Percentiles rank a stretch among this genome's conserved stretches.
Evolutionary conservation across 495 filamentous ascomycete genomes (phyloP).

Genomic region (Tuber indicum): DNA sequence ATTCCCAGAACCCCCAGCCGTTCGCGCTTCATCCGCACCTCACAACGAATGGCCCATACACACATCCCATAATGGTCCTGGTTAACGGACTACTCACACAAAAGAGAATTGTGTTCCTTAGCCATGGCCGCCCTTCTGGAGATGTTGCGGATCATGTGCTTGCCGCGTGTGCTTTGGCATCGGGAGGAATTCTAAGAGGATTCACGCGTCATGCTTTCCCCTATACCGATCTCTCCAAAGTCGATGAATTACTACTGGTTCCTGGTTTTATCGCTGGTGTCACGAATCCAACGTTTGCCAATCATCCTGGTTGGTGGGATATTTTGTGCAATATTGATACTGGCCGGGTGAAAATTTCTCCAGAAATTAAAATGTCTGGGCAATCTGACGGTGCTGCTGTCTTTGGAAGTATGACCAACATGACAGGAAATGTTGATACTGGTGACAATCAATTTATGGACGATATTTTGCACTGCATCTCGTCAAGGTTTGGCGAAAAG

Average conservation of each 20-base stretch:
- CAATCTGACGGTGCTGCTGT: conserved; percentile 29
- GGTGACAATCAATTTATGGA: conserved; percentile 89
- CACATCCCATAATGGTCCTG: conserved; percentile 71
- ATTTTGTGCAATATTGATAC: conserved; percentile 87
- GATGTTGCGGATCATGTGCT: conserved; percentile 94
- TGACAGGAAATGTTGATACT: conserved; percentile 47
- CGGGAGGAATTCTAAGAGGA: conserved; percentile 86
- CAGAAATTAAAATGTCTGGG: conserved; percentile 36
- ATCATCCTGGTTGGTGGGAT: conserved; percentile 98
- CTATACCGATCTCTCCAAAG: conserved; percentile 96
- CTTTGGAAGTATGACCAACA: conserved; percentile 31
- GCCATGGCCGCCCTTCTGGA: conserved; percentile 86
- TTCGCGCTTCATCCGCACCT: conserved; percentile 86
- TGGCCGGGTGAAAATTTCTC: conserved; percentile 83
- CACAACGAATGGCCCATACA: conserved; percentile 77
- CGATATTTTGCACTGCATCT: conserved; percentile 72
- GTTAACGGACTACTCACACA: conserved; percentile 84
- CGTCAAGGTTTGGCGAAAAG: conserved; percentile 77
- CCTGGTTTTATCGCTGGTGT: conserved; percentile 97
- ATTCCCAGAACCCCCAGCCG: conserved; percentile 72
- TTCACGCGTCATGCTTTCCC: conserved; percentile 98
- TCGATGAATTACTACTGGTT: conserved; percentile 90
- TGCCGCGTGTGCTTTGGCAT: conserved; percentile 84
- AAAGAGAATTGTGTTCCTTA: conserved; percentile 92
- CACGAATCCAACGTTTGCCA: conserved; percentile 91